Conservation (phyloP, 129 eudicot species). For the Glebionis coronaria region DNA sequence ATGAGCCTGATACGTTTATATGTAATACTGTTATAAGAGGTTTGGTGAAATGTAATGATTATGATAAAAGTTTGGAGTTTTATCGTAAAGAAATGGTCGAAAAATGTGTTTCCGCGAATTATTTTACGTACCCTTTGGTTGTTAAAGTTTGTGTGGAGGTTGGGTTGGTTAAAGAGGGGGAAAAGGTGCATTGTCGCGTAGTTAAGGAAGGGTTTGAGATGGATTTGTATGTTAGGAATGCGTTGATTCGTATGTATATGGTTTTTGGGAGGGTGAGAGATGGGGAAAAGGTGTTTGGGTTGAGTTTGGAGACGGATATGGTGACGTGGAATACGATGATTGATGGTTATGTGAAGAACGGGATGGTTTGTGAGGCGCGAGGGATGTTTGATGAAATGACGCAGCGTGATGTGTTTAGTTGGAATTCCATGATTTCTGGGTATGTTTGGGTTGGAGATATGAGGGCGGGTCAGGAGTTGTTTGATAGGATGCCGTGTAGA, state of each 20-base stretch:
- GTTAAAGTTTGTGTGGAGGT: slow-evolving; percentile 51
- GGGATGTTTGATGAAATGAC: slow-evolving; percentile 53
- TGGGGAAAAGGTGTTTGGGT: slow-evolving; percentile 48
- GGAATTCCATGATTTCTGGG: slow-evolving; percentile 59
- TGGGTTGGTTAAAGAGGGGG: slow-evolving; percentile 43
- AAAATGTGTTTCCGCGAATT: slow-evolving; percentile 36
- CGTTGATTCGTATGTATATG: slow-evolving; percentile 50
- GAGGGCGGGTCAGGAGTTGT: slow-evolving; percentile 44
- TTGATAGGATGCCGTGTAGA: slow-evolving; percentile 48
- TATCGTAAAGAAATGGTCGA: slow-evolving; percentile 38
- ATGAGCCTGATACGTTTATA: slow-evolving; percentile 56
- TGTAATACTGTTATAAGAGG: slow-evolving; percentile 57
- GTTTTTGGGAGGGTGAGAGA: slow-evolving; percentile 44
- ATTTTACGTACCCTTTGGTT: slow-evolving; percentile 54
- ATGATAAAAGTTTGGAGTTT: slow-evolving; percentile 30
- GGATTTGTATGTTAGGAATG: slow-evolving; percentile 51
- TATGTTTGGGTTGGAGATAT: slow-evolving; percentile 48
- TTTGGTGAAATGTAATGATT: slow-evolving; percentile 35
- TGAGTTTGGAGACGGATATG: slow-evolving; percentile 47
- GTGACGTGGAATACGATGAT: slow-evolving; percentile 72
- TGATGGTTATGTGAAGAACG: slow-evolving; percentile 61
- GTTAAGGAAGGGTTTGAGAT: slow-evolving; percentile 58
- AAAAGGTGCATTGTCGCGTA: slow-evolving; percentile 37
- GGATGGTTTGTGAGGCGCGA: slow-evolving; percentile 42
- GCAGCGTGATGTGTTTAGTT: slow-evolving; percentile 48